Evolutionary conservation across 169 alveolate species (phyloP), one percentile per base, ranked within the genome.

Genomic region (Plasmodium fragile): DNA sequence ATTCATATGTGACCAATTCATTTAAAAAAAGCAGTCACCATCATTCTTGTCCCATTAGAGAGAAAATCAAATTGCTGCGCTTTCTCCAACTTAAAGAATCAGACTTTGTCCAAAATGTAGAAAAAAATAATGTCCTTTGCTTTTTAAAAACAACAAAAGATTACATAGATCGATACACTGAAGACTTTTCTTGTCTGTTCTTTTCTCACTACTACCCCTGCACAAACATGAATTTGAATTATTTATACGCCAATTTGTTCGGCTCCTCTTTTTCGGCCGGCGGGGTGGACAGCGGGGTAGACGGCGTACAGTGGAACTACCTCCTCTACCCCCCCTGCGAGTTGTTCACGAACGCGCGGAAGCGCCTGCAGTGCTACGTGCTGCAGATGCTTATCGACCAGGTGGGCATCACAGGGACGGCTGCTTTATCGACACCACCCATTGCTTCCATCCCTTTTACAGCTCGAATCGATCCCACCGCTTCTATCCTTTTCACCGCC

Each of bases 61-160:
- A 85, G 11, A 85, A 85, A 85, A 59, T 85, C 3, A 85, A 85
- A 73, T 25, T 53, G n/a, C 43, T 85, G 80, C n/a, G 93, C 55
- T 85, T 85, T 45, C 30, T 85, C 13, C 93, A 85, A 85, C 49
- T 85, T 13, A 85, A 85, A 73, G 93, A 85, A 75, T 28, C 30
- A 2, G 36, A 45, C 43, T 85, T 73, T 85, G 0, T 69, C 16
- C 93, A 85, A 52, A 85, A 85, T 55, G 79, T 85, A 7, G 84
- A 72, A 11, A 85, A 85, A 34, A 85, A 85, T 55, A 72, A 85
- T 75, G 43, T 6, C 8, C 70, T 85, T 10, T 85, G 4, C 69
- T 85, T 30, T 73, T 77, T 85, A 39, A 85, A 85, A 53, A 77
- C 32, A 6, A n/a, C 49, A 1, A 85, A 53, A 73, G 84, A 85